Conservation (phyloP, 2,329 filamentous ascomycete species). For the Paraphoma chrysanthemicola region DNA sequence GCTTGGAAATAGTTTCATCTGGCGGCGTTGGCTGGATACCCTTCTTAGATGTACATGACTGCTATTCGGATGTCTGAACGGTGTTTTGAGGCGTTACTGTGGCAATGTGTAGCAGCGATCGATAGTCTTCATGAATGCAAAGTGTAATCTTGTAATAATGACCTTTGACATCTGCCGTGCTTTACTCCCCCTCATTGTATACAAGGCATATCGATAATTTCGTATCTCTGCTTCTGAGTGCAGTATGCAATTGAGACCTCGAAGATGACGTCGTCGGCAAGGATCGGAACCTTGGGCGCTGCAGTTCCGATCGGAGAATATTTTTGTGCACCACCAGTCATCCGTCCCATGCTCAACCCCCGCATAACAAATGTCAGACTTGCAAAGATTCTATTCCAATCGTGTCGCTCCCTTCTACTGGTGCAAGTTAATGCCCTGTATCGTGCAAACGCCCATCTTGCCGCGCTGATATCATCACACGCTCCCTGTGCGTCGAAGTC, state of each 20-base stretch:
- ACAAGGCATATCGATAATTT: no score
- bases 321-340: constrained; percentile 33
- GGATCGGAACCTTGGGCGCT: constrained; percentile 24
- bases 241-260: not conserved
- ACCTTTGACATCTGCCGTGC: not conserved
- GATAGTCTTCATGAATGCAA: constrained; percentile 15
- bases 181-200: not conserved
- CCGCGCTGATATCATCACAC: constrained; percentile 32
- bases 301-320: constrained; percentile 34
- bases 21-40: constrained; percentile 45
- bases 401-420: constrained; percentile 25
- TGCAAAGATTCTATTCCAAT: constrained; percentile 14
- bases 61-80: constrained; percentile 12
- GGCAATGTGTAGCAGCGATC: constrained; percentile 7
- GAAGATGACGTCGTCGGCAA: constrained; percentile 34
- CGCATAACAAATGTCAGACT: constrained; percentile 45
- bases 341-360: constrained; percentile 40
- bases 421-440: constrained; percentile 33
- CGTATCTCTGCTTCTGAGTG: no score
- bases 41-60: constrained; percentile 29
- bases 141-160: not conserved
- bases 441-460: constrained; percentile 13
- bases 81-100: constrained; percentile 25
- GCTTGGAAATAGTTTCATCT: constrained; percentile 19
- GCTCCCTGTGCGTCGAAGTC: constrained; percentile 1